Evolutionary conservation across 139 green algal genomes (phyloP), one percentile per base, ranked within the genome.

Genomic region (Marvania coccoides): DNA sequence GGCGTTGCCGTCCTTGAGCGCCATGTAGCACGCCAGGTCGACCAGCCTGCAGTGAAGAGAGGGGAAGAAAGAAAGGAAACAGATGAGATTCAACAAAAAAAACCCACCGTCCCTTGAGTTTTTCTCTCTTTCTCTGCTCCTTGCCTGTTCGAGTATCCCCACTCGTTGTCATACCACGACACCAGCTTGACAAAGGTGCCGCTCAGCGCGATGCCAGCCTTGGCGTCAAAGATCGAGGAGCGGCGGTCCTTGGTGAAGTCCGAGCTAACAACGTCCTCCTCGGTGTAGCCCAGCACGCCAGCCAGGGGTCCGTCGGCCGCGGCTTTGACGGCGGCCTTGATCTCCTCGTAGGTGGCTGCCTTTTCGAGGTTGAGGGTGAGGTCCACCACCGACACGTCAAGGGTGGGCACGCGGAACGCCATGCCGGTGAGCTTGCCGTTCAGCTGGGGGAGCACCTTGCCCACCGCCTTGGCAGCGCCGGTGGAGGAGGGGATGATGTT

Each of bases 401-500:
- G 76, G 68, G 88, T 97, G 56, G 93, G 93, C 47, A 98, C 93
- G 34, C 93, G 87, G 87, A 98, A 98, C 15, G 93, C 87, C 93
- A 98, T 98, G 66, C 93, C 93, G 1, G 93, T 98, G 29, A 98
- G 83, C 87, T 98, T 98, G 79, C 93, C 93, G 69, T 98, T 95
- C 6, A 98, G 85, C 56, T 91, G 81, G 8, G 93, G 93, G 38
- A 98, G 84, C 47, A 98, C 84, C 72, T 87, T 84, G 61, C 84
- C 86, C 29, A 92, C 87, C 4, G 89, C 92, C 85, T 98, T 98
- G 69, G 93, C 93, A 26, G 93, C 93, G 23, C 93, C 93, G 19
- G 93, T 98, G 77, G 87, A 94, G 36, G 84, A 95, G 56, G 93
- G 93, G 77, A 98, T 98, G 86, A 98, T 98, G 87, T 98, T 98